Conservation (phyloP, 768 basidiomycete genomes). For the Russula lepida region DNA sequence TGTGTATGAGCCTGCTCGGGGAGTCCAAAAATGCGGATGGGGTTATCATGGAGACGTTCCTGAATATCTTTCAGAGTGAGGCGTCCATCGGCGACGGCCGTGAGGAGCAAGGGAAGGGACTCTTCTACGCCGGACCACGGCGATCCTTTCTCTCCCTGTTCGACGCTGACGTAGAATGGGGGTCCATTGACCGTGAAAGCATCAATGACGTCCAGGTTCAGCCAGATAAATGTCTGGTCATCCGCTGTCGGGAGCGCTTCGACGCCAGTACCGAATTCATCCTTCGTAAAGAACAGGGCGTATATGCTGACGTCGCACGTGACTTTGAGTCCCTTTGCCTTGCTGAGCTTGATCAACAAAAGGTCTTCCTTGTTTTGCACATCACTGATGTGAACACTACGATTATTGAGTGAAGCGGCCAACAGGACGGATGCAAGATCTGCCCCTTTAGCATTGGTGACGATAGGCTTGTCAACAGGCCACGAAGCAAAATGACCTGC, state of each 20-base stretch:
- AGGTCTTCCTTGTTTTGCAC: constrained; percentile 83
- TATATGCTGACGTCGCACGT: constrained; percentile 95
- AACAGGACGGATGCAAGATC: constrained; percentile 90
- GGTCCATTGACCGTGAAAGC: constrained; percentile 83
- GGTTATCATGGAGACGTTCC: constrained; percentile 83
- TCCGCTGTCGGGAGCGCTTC: constrained; percentile 59
- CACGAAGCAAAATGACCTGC: constrained; percentile 86
- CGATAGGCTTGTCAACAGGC: constrained; percentile 86
- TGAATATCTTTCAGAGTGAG: constrained; percentile 79
- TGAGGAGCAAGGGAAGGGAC: constrained; percentile 77
- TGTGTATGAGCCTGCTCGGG: constrained; percentile 80
- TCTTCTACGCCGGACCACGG: constrained; percentile 80
- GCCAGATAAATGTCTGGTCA: constrained; percentile 82
- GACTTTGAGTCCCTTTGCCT: constrained; percentile 86
- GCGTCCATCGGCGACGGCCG: constrained; percentile 71
- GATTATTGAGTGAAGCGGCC: constrained; percentile 84
- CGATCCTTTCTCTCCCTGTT: constrained; percentile 51
- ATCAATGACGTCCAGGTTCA: constrained; percentile 75
- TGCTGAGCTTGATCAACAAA: constrained; percentile 85
- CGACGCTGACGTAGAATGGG: constrained; percentile 66
- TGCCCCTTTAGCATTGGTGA: constrained; percentile 87
- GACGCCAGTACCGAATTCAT: constrained; percentile 49
- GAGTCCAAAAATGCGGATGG: constrained; percentile 82
- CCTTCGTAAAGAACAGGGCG: constrained; percentile 77
- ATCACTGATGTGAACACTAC: constrained; percentile 85